Evolutionary conservation across 2,329 filamentous ascomycete genomes (phyloP).

Genomic region (Trichoderma hamatum): DNA sequence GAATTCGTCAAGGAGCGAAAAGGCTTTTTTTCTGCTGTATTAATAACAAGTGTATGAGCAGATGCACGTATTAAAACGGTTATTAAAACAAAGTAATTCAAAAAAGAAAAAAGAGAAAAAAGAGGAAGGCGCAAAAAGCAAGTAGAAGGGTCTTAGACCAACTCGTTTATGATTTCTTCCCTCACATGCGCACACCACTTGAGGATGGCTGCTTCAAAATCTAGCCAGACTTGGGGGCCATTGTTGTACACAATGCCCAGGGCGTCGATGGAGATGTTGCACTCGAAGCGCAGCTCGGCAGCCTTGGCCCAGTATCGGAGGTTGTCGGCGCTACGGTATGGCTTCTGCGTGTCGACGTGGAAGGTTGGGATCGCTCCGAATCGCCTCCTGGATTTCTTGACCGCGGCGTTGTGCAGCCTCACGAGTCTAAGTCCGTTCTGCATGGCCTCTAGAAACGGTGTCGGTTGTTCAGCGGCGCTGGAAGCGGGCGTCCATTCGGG

Average conservation of each 20-base stretch:
- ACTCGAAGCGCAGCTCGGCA: conserved; percentile 90
- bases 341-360: conserved; percentile 92
- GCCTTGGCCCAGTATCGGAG: conserved; percentile 96
- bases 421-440: conserved; percentile 81
- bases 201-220: conserved; percentile 81
- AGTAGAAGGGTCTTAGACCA: conserved; percentile 34
- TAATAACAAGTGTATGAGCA: conserved; percentile 21
- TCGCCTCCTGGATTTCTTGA: conserved; percentile 79
- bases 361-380: conserved; percentile 89
- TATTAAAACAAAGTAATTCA: conserved; percentile 5
- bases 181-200: conserved; percentile 82
- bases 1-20: conserved; percentile 24
- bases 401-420: conserved; percentile 84
- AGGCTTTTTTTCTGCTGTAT: conserved; percentile 13
- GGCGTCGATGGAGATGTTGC: conserved; percentile 79
- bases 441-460: conserved; percentile 72
- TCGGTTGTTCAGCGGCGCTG: conserved; percentile 56
- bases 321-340: conserved; percentile 92
- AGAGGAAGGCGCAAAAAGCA: conserved; percentile 10
- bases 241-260: conserved; percentile 82
- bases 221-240: conserved; percentile 69
- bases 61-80: conserved; percentile 22
- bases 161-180: conserved; percentile 77
- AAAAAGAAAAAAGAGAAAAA: neutral
- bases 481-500: conserved; percentile 66